Percentiles rank a stretch among this genome's conserved stretches.
Evolutionary conservation across 2,329 filamentous ascomycete species (phyloP).

Genomic region (Diaporthe caulivora): DNA sequence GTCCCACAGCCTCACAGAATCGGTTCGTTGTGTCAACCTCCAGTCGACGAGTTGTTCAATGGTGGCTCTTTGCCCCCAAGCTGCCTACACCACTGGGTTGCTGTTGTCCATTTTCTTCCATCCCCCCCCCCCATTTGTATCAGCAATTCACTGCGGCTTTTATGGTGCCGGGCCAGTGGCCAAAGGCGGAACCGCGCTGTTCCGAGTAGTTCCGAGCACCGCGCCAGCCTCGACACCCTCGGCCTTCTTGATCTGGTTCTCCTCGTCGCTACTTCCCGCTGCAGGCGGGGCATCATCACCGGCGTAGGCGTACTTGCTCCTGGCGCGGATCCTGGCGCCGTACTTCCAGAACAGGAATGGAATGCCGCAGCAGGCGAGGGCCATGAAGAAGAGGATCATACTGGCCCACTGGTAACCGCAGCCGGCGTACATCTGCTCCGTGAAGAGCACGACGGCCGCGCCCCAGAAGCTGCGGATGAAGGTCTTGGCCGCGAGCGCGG

Average conservation of each 20-base stretch:
- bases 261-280: slow-evolving; percentile 49
- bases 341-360: slow-evolving; percentile 86
- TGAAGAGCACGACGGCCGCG: slow-evolving; percentile 82
- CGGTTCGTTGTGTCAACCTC: not conserved
- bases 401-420: slow-evolving; percentile 83
- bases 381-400: slow-evolving; percentile 78
- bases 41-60: not conserved
- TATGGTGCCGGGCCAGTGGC: slow-evolving; percentile 24
- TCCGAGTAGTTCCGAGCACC: slow-evolving; percentile 7
- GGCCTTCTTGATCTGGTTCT: slow-evolving; percentile 46
- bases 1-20: not conserved
- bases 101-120: not conserved
- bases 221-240: slow-evolving; percentile 25
- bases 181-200: slow-evolving; percentile 8
- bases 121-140: not conserved
- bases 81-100: not conserved
- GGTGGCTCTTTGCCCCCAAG: not conserved
- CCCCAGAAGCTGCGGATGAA: slow-evolving; percentile 86
- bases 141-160: too few species aligned
- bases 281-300: slow-evolving; percentile 60
- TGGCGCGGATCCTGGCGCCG: slow-evolving; percentile 76
- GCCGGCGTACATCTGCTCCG: slow-evolving; percentile 81
- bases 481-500: slow-evolving; percentile 84
- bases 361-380: slow-evolving; percentile 82
- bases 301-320: slow-evolving; percentile 80